Percentiles rank a stretch among this genome's conserved stretches.
Evolutionary conservation across 306 rosid species (phyloP).

Genomic region (Pyrus pyrifolia): DNA sequence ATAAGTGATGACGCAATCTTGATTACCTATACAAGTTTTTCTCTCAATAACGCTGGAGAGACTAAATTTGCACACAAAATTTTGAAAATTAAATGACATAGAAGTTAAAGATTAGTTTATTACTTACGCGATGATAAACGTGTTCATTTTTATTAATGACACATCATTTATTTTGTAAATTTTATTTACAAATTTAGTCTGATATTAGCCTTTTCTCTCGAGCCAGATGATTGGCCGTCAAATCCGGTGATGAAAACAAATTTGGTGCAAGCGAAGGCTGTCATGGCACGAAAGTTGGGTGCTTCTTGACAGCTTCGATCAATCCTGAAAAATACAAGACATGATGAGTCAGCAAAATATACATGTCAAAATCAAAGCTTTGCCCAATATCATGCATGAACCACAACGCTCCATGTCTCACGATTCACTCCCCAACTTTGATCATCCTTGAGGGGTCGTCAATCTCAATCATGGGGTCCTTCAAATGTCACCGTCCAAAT

Average conservation of each 20-base stretch:
- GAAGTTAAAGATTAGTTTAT: no score
- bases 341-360: neutral
- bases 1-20: no score
- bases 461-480: neutral
- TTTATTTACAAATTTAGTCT: no score
- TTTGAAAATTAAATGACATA: no score
- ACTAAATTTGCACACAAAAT: no score
- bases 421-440: neutral
- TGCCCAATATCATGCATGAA: neutral
- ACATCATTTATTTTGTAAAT: no score
- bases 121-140: no score
- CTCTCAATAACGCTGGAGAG: no score
- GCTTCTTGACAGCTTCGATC: neutral
- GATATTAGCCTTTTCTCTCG: no score
- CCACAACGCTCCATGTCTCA: neutral
- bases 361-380: neutral
- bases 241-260: neutral
- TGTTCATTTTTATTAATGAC: rapidly evolving
- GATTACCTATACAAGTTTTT: no score
- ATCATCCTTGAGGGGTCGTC: neutral
- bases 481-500: neutral
- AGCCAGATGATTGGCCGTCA: neutral
- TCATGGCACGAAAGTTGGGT: neutral
- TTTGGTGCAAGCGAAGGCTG: neutral
- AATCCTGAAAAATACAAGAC: neutral